Evolutionary conservation across 371 early-diverging fungal genomes (phyloP).

Genomic region (Rhizopus stolonifer): DNA sequence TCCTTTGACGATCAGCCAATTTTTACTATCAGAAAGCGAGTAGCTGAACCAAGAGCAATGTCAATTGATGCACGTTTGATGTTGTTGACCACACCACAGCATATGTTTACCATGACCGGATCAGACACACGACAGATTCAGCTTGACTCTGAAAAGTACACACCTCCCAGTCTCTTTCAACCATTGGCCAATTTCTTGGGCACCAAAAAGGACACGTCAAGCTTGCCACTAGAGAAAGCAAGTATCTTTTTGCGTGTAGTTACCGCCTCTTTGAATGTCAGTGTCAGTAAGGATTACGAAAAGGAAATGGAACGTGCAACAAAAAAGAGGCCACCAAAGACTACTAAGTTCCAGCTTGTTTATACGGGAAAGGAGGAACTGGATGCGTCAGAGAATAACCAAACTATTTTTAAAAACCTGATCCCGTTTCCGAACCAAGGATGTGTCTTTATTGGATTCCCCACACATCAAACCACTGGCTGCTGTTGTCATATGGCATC

Average conservation of each 20-base stretch:
- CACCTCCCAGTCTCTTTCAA: conserved; percentile 30
- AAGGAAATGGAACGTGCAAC: conserved; percentile 89
- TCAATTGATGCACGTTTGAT: conserved; percentile 47
- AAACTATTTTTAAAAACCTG: conserved; percentile 68
- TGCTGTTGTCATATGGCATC: conserved; percentile 81
- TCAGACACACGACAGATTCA: conserved; percentile 67
- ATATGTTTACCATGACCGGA: conserved; percentile 66
- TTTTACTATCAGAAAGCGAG: conserved; percentile 64
- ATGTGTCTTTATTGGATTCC: conserved; percentile 87
- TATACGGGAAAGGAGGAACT: conserved; percentile 77
- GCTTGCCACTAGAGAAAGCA: conserved; percentile 42
- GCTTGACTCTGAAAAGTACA: conserved; percentile 65
- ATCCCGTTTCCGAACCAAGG: conserved; percentile 80
- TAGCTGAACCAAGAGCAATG: conserved; percentile 64
- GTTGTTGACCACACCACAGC: conserved; percentile 62
- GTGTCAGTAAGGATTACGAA: conserved; percentile 53
- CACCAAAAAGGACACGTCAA: conserved; percentile 11
- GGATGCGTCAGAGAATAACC: conserved; percentile 63
- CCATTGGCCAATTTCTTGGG: conserved; percentile 27
- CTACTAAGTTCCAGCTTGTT: conserved; percentile 70
- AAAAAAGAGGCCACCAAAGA: conserved; percentile 84
- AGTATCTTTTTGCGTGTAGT: conserved; percentile 78
- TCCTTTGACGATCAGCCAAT: conserved; percentile 62
- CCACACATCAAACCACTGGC: conserved; percentile 91
- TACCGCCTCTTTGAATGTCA: conserved; percentile 59